Percentiles rank a stretch among this genome's conserved stretches.
These are phyloP conservation scores for Verruconis gallopava DNA, from an alignment of 2,329 filamentous ascomycete species.

Conservation along the genomic window DNA sequence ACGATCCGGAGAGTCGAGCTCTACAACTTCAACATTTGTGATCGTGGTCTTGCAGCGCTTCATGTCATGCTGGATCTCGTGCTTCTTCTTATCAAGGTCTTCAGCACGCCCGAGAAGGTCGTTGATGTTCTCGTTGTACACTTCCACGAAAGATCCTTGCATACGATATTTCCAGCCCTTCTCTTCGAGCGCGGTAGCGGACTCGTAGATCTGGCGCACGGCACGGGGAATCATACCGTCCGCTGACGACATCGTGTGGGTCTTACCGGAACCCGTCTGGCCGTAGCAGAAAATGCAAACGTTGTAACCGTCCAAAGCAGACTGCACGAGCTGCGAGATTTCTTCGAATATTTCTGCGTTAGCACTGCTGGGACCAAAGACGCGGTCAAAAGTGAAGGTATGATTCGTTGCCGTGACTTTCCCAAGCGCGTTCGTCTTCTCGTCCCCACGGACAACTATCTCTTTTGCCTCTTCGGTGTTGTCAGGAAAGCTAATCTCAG, in stretches of 20 bases:
- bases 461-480: constrained; percentile 71
- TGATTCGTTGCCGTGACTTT: constrained; percentile 66
- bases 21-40: constrained; percentile 63
- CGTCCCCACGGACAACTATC: constrained; percentile 69
- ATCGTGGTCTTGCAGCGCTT: constrained; percentile 69
- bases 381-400: constrained; percentile 82
- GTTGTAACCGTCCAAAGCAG: constrained; percentile 92
- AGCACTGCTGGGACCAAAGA: constrained; percentile 64
- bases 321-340: constrained; percentile 93
- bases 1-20: constrained; percentile 63
- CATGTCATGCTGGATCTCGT: constrained; percentile 81
- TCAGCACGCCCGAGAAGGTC: constrained; percentile 67
- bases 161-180: constrained; percentile 93
- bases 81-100: constrained; percentile 65
- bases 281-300: constrained; percentile 99
- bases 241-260: constrained; percentile 87
- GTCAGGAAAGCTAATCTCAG: constrained; percentile 70
- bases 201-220: constrained; percentile 86
- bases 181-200: constrained; percentile 67
- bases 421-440: constrained; percentile 70
- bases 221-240: constrained; percentile 95
- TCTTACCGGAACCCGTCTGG: constrained; percentile 94
- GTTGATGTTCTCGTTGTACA: constrained; percentile 96
- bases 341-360: constrained; percentile 90
- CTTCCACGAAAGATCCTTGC: constrained; percentile 90